These are phyloP conservation scores for Antrodiella citrinella DNA, from an alignment of 768 basidiomycete species.

Conservation along the genomic window DNA sequence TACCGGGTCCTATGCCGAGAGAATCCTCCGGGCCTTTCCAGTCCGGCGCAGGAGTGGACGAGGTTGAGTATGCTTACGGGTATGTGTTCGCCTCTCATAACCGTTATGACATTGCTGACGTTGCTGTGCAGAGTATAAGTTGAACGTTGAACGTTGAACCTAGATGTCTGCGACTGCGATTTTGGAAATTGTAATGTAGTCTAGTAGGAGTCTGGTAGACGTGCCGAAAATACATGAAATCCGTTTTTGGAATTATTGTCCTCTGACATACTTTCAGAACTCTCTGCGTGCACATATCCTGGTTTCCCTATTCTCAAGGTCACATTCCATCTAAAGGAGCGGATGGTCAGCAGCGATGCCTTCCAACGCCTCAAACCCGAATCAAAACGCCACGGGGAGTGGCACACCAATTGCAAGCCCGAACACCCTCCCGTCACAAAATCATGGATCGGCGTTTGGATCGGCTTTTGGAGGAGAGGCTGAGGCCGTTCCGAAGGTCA, in stretches of 20 bases:
- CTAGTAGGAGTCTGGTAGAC: neutral
- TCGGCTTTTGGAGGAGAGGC: constrained; percentile 6
- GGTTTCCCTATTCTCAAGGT: too few species aligned
- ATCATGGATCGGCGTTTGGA: constrained; percentile 7
- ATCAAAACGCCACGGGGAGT: too few species aligned
- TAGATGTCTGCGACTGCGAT: too few species aligned
- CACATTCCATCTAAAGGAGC: too few species aligned
- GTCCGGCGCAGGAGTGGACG: constrained; percentile 77
- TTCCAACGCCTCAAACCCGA: too few species aligned
- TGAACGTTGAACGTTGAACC: too few species aligned
- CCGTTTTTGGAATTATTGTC: neutral
- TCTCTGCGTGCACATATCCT: neutral
- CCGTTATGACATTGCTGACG: too few species aligned
- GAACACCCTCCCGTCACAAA: too few species aligned
- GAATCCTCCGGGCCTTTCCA: constrained; percentile 68
- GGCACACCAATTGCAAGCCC: too few species aligned
- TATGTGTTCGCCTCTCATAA: constrained; percentile 27
- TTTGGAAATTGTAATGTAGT: too few species aligned
- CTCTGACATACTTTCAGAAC: neutral
- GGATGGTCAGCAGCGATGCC: too few species aligned
- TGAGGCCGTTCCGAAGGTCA: neutral
- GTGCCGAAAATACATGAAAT: neutral
- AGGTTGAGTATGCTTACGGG: constrained; percentile 88
- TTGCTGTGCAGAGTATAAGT: too few species aligned
- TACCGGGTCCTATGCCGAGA: constrained; percentile 69